A percentile compares a stretch with the other conserved stretches of the same genome.
Evolutionary conservation across 495 filamentous ascomycete genomes (phyloP).

Genomic region (Chaetomium tenue): DNA sequence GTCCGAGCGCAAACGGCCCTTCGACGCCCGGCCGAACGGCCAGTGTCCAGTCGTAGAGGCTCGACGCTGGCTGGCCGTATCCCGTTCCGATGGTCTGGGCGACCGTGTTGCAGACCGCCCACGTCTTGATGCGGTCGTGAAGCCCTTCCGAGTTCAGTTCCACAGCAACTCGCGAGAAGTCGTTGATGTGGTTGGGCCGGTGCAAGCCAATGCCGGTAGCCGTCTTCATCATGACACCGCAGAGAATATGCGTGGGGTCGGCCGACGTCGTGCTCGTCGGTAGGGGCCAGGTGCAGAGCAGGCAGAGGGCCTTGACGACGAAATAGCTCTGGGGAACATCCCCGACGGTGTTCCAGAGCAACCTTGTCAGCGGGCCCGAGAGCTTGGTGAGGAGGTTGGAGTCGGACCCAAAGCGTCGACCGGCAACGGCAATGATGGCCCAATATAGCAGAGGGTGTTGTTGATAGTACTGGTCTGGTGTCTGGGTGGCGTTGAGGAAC

Average conservation of each 20-base stretch:
- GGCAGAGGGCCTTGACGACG: slow-evolving; percentile 85
- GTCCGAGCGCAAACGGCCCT: slow-evolving; percentile 63
- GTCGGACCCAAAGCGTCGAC: slow-evolving; percentile 68
- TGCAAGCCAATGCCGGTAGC: slow-evolving; percentile 89
- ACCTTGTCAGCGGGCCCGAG: slow-evolving; percentile 65
- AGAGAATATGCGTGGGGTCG: slow-evolving; percentile 87
- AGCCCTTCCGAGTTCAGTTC: slow-evolving; percentile 83
- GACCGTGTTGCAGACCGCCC: slow-evolving; percentile 90
- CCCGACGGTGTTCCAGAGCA: slow-evolving; percentile 79
- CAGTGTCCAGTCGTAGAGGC: slow-evolving; percentile 83
- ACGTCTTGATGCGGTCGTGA: slow-evolving; percentile 80
- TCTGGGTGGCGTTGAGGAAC: slow-evolving; percentile 68
- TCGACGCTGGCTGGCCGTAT: slow-evolving; percentile 87
- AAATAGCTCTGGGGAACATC: slow-evolving; percentile 83
- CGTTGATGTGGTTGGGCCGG: slow-evolving; percentile 82
- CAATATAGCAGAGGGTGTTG: slow-evolving; percentile 78
- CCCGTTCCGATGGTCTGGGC: slow-evolving; percentile 89
- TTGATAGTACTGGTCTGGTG: slow-evolving; percentile 72
- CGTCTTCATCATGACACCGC: slow-evolving; percentile 89
- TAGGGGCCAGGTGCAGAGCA: slow-evolving; percentile 89
- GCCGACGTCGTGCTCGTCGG: slow-evolving; percentile 81
- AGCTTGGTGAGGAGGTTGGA: slow-evolving; percentile 65
- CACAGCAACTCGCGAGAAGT: slow-evolving; percentile 80
- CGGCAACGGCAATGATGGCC: slow-evolving; percentile 79
- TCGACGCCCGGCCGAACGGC: slow-evolving; percentile 61